Percentiles rank a stretch among this genome's conserved stretches.
Conservation (phyloP, 192 early-diverging fungal species). For the Coemansia pectinata region DNA sequence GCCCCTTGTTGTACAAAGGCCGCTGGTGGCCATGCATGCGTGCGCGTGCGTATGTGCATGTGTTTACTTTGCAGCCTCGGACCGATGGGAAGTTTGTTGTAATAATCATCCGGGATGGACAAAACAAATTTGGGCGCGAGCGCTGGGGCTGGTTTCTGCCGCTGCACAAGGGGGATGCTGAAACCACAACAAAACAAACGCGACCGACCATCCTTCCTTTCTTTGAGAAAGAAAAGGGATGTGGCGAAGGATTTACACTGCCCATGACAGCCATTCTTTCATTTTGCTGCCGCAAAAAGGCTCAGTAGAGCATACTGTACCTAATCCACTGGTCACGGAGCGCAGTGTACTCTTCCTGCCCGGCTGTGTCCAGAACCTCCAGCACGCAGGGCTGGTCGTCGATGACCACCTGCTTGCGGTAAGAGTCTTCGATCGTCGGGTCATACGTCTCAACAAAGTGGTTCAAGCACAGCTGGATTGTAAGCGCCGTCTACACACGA, state of each 20-base stretch:
- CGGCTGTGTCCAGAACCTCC: slow-evolving; percentile 97
- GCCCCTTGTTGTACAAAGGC: slow-evolving; percentile 4
- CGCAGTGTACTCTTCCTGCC: slow-evolving; percentile 81
- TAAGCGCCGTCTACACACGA: slow-evolving; percentile 59
- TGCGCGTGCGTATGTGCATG: background rate
- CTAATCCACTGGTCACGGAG: slow-evolving; percentile 81
- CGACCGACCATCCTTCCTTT: background rate
- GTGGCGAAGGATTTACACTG: slow-evolving; percentile 7
- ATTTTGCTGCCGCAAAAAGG: slow-evolving; percentile 2
- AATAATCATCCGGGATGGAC: slow-evolving; percentile 6
- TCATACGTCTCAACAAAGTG: slow-evolving; percentile 88
- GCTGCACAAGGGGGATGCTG: slow-evolving; percentile 4
- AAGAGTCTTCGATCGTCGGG: slow-evolving; percentile 98
- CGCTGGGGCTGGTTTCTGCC: slow-evolving; percentile 8
- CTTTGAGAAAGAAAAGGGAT: slow-evolving; percentile 6
- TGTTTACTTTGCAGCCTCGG: slow-evolving; percentile 7
- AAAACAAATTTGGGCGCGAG: background rate
- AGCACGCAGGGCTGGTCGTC: slow-evolving; percentile 96
- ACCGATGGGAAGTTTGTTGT: slow-evolving; percentile 7
- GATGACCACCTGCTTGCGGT: slow-evolving; percentile 96
- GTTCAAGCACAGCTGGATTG: slow-evolving; percentile 65
- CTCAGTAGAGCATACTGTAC: slow-evolving; percentile 37
- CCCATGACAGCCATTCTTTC: slow-evolving; percentile 13
- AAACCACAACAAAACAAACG: slow-evolving; percentile 16
- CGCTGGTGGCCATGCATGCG: background rate